phyloP scores from a whole-genome alignment of 2,329 filamentous ascomycete genomes.

The Huntiella abstrusa region DNA sequence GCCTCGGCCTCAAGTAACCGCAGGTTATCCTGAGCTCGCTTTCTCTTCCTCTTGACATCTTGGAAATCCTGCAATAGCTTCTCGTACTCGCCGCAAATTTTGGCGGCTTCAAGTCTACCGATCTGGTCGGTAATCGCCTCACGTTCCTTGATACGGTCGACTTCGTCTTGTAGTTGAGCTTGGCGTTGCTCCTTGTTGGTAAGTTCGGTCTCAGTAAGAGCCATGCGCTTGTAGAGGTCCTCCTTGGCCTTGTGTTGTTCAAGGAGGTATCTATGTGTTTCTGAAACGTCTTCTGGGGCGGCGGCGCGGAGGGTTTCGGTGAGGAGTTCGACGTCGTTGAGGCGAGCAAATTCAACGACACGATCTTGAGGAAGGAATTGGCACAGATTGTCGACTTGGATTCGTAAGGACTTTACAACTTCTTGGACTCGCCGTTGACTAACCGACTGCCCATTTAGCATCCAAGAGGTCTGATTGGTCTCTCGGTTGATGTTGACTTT shows the following conservation, averaged over 20 bases:
- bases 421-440: constrained; percentile 45
- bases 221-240: constrained; percentile 35
- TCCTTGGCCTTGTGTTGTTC: constrained; percentile 37
- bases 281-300: constrained; percentile 59
- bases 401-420: constrained; percentile 54
- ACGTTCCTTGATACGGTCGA: constrained; percentile 64
- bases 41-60: constrained; percentile 28
- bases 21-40: constrained; percentile 17
- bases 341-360: constrained; percentile 78
- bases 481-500: constrained; percentile 61
- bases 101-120: constrained; percentile 42
- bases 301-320: constrained; percentile 77
- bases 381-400: constrained; percentile 94
- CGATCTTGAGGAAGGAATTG: constrained; percentile 94
- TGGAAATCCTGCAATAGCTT: constrained; percentile 20
- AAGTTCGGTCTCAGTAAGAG: constrained; percentile 29
- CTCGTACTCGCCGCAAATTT: constrained; percentile 47
- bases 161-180: constrained; percentile 55
- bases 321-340: constrained; percentile 65
- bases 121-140: constrained; percentile 23
- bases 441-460: constrained; percentile 47
- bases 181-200: constrained; percentile 51
- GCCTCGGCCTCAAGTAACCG: constrained; percentile 6
- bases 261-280: constrained; percentile 61
- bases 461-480: constrained; percentile 65